These are phyloP conservation scores for Fimicolochytrium jonesii DNA, from an alignment of 192 early-diverging fungal genomes.

Conservation along the genomic window DNA sequence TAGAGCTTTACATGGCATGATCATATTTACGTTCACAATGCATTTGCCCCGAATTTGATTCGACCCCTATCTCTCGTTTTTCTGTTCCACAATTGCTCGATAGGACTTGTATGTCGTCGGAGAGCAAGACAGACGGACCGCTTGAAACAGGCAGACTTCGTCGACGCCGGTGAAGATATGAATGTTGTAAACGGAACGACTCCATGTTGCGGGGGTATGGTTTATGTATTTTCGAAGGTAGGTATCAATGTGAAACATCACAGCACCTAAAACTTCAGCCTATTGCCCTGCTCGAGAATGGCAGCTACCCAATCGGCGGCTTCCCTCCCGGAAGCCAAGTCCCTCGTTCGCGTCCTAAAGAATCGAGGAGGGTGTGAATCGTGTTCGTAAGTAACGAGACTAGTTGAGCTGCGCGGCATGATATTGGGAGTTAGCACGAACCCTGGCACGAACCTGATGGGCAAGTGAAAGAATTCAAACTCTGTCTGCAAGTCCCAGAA, in stretches of 20 bases:
- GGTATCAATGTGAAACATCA: background rate
- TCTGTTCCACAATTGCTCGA: too few relatives aligned
- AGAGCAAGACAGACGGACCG: too few relatives aligned
- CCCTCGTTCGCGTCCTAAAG: slow-evolving; percentile 9
- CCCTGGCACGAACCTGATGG: background rate
- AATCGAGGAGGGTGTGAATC: background rate
- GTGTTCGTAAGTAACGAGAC: background rate
- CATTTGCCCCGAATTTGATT: too few relatives aligned
- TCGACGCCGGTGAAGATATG: too few relatives aligned
- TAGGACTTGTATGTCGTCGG: too few relatives aligned
- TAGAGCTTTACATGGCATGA: too few relatives aligned
- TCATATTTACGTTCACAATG: too few relatives aligned
- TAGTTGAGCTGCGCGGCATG: background rate
- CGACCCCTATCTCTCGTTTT: too few relatives aligned
- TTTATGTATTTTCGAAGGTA: too few relatives aligned
- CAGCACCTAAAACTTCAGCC: slow-evolving; percentile 21
- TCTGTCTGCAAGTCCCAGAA: slow-evolving; percentile 22
- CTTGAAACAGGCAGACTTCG: too few relatives aligned
- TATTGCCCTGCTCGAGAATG: slow-evolving; percentile 25
- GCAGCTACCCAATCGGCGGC: slow-evolving; percentile 35
- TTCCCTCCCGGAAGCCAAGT: slow-evolving; percentile 33
- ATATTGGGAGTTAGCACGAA: background rate
- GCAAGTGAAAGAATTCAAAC: slow-evolving; percentile 12
- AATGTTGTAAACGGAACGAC: too few relatives aligned
- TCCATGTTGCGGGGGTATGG: too few relatives aligned